Conservation (phyloP, 2,329 filamentous ascomycete species). For the Microsporum audouinii region DNA sequence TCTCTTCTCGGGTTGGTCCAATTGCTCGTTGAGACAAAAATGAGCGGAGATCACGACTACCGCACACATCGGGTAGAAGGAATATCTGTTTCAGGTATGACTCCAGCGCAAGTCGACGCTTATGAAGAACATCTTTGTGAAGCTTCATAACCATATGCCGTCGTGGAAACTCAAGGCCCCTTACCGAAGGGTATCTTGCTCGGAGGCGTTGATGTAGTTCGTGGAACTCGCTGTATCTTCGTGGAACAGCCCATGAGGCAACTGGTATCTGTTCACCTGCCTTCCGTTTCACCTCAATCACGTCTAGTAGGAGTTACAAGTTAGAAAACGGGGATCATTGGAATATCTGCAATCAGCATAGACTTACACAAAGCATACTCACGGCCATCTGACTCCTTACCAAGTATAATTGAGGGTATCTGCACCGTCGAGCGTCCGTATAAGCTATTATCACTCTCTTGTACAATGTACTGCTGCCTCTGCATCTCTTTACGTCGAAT, state of each 20-base stretch:
- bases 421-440: constrained; percentile 82
- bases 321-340: background rate
- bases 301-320: constrained; percentile 40
- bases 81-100: constrained; percentile 73
- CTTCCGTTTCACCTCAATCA: constrained; percentile 80
- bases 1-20: constrained; percentile 49
- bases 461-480: constrained; percentile 89
- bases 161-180: constrained; percentile 81
- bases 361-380: constrained; percentile 73
- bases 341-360: background rate
- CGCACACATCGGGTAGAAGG: constrained; percentile 81
- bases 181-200: constrained; percentile 72
- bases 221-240: constrained; percentile 93
- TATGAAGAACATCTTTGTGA: constrained; percentile 89
- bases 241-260: constrained; percentile 86
- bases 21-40: constrained; percentile 84
- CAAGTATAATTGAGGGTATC: constrained; percentile 88
- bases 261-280: constrained; percentile 93
- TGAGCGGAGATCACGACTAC: constrained; percentile 78
- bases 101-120: constrained; percentile 71
- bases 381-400: constrained; percentile 78
- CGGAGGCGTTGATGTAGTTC: constrained; percentile 85
- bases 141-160: constrained; percentile 91
- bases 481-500: constrained; percentile 91
- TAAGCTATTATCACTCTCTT: constrained; percentile 94